phyloP scores from a whole-genome alignment of 257 asterid species.

The Ehretia macrophylla region DNA sequence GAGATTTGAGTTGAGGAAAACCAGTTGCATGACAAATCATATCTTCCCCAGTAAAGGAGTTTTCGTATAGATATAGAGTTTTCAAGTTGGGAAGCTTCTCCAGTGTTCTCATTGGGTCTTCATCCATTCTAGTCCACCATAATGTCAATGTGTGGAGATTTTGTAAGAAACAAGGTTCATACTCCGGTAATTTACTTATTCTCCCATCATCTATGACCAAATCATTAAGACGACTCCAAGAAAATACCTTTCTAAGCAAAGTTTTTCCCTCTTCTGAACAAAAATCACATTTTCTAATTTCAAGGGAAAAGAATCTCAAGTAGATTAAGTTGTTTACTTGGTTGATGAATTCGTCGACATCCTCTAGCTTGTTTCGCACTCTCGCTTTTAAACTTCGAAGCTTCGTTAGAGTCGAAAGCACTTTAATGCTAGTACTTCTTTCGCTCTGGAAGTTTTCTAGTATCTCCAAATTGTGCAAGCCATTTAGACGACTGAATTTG shows the following conservation, averaged over 20 bases:
- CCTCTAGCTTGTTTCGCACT: not conserved
- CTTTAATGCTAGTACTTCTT: not conserved
- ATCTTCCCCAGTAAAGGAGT: not conserved
- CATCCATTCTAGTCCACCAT: not conserved
- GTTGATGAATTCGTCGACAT: not conserved
- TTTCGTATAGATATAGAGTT: not conserved
- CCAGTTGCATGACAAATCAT: not conserved
- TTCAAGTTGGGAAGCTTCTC: constrained; percentile 7
- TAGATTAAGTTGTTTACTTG: not conserved
- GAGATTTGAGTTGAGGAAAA: not conserved
- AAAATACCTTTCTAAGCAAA: not conserved
- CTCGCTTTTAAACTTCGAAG: not conserved
- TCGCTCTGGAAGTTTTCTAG: not conserved
- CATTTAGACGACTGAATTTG: not conserved
- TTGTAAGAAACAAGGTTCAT: not conserved
- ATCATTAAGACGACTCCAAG: not conserved
- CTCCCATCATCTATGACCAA: not conserved
- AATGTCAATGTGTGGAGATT: not conserved
- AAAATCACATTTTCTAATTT: not conserved
- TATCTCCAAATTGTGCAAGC: not conserved
- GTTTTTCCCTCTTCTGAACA: not conserved
- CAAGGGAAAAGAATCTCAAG: not conserved
- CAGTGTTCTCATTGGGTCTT: not conserved
- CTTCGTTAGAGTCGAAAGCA: not conserved
- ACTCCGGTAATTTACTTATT: not conserved